Base-by-base conservation (phyloP, 202 grass and related monocot species). In the Schoenoplectus triqueter region DNA sequence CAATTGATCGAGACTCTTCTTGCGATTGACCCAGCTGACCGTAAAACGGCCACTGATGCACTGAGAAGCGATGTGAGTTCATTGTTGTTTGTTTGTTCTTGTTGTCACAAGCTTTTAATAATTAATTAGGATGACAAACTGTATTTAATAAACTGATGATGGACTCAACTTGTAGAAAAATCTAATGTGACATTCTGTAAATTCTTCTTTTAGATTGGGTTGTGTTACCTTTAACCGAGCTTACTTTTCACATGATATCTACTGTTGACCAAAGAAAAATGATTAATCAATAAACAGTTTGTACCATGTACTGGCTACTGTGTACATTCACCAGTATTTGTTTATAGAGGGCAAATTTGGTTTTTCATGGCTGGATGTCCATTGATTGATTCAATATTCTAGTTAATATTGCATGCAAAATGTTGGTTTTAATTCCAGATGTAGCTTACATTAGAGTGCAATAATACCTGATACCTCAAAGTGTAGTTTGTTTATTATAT, bases 1-100 rank as follows among this genome's bases (percentile, higher is more conserved):
- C 89, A 90, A 75, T 80, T 97, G 84, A 97, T 94, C 55, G 94
- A 97, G 86, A 94, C 88, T 18, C 80, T 97, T 42, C 87, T 97
- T 84, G 92, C 94, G 79, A 88, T 97, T 76, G 92, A 97, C 64
- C 94, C 94, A 14, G 92, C 88, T 59, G 94, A 97, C 80, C 94
- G 94, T 65, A 84, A 90, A 84, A 92, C 94, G 15, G 94, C 94
- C 46, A 93, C 92, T 20, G 73, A 83, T 87, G 94, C 94, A 42
- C 84, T 97, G 76, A 65, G 87, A 54, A 94, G 94, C 80, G 94
- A 97, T 61, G 94, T 97, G 88, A 92, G 92, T 94, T 92, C 17
- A 83, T 63, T 85, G 18, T 66, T 0, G 18, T 74, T 83, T 59
- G 82, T 84, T 70, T 54, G 48, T 11, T 10, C 71, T 21, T 78